These are phyloP conservation scores for Heterobasidion annosum DNA, from an alignment of 1,284 basidiomycete genomes.

Conservation along the genomic window DNA sequence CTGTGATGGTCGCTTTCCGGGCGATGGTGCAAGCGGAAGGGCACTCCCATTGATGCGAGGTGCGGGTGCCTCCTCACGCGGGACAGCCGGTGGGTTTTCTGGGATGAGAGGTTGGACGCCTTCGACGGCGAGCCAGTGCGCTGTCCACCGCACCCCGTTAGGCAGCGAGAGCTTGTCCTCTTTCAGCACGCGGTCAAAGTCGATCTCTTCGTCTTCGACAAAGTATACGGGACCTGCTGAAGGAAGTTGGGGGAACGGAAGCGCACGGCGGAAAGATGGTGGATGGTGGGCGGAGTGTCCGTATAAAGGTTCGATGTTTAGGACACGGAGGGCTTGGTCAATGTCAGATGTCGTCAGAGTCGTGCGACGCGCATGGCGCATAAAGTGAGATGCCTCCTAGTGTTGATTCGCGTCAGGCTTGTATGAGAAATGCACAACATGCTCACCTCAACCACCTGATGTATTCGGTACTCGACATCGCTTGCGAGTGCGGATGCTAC, in stretches of 20 bases:
- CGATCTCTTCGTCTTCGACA: conserved; percentile 95
- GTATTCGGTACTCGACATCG: conserved; percentile 95
- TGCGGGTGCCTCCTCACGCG: conserved; percentile 33
- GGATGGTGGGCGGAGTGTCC: conserved; percentile 70
- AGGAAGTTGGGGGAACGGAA: conserved; percentile 53
- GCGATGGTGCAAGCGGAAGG: conserved; percentile 23
- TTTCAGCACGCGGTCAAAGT: conserved; percentile 84
- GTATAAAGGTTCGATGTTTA: conserved; percentile 90
- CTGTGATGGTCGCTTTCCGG: conserved; percentile 22
- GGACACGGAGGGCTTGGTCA: conserved; percentile 86
- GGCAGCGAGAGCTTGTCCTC: conserved; percentile 77
- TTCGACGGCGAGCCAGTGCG: conserved; percentile 98
- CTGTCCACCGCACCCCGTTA: conserved; percentile 73
- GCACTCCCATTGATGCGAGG: conserved; percentile 9
- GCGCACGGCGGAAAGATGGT: conserved; percentile 65
- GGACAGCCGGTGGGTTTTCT: conserved; percentile 86
- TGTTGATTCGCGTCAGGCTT: not conserved
- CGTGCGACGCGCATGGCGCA: conserved; percentile 87
- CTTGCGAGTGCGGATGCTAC: conserved; percentile 85
- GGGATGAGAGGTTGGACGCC: conserved; percentile 95
- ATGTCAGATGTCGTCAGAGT: conserved; percentile 87
- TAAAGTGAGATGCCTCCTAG: conserved; percentile 93
- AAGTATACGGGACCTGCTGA: conserved; percentile 75
- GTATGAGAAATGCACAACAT: not conserved
- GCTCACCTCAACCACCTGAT: conserved; percentile 82